Base-by-base conservation (phyloP, 495 filamentous ascomycete species). In the Tetracladium setigerum region DNA sequence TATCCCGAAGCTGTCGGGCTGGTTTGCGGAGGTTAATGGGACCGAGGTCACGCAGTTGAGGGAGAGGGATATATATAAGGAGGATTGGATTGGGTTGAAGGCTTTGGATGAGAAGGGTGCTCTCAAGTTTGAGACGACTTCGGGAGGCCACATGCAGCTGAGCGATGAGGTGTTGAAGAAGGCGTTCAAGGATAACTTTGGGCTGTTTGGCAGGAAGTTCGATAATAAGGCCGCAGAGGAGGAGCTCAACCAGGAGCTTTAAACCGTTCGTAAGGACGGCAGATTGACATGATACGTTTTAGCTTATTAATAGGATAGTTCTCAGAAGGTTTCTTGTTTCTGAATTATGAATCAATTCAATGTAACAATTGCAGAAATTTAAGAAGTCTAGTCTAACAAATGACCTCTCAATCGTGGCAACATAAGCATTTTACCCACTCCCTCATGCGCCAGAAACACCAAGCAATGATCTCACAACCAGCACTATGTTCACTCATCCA, bases 11-110 rank as follows among this genome's bases (percentile, higher is more conserved):
- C 85, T 95, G 76, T 87, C 83, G 35, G 76, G 81, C 17, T 95
- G 89, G 81, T 99, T 97, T 67, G 81, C 80, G 10, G 89, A 96
- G 59, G 81, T 91, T 15, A 87, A 95, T 66, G 68, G 67, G 31
- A 85, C 78, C 12, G 73, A 78, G 52, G 72, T 83, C 18, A 87
- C 76, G 30, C 69, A 70, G 35, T 64, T 99, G 64, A 68, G 78
- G 46, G 74, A 94, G n/a, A 69, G 87, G 47, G 66, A 62, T 45
- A 63, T 96, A 24, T 97, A 95, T 61, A 77, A 75, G 57, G 86
- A 96, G 69, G 92, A 99, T 69, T 99, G 92, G 92, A 55, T 99
- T 16, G 92, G 92, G 1, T 65, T 99, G 67, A 86, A 76, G 66
- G 67, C 65, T 56, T 66, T 99, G 58, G 94, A 94, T 67, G 71